Evolutionary conservation across 1,139 yeast species (phyloP), one percentile per base, ranked within the genome.

Genomic region (Kodamaea ohmeri): DNA sequence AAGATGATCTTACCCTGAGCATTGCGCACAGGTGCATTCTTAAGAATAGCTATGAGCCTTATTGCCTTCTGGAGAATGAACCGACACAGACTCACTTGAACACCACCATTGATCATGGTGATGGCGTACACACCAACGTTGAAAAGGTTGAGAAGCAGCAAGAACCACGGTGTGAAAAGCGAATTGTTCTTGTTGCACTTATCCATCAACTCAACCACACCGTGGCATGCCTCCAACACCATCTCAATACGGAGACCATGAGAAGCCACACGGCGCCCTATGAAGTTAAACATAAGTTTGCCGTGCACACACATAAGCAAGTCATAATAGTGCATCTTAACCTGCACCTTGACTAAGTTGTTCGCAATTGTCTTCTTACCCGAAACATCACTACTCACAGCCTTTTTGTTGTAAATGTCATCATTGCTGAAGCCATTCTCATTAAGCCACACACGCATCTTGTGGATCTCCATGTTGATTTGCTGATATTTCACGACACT

Each of bases 81-180:
- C 26, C 64, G 48, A 4, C 66, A 55, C 34, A 57, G 57, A 4
- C 43, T 39, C 3, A 58, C 45, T 36, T 48, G 53, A 4, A 55
- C 42, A 3, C 74, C 73, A 6, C 75, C 75, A 45, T 73, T 71
- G 21, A 78, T 62, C 38, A 78, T 52, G 2, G 75, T 61, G 6
- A 80, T 52, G 18, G 73, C 57, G 29, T 61, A 61, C 7, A 75
- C 55, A 1, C 81, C 79, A 2, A 70, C 67, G 35, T 68, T 67
- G 49, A 76, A 75, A 8, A 78, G 51, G 11, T 73, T 50, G 3
- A 73, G 58, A 34, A 81, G 54, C 13, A 65, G 66, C 34, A 67
- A 49, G 66, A 78, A 75, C 86, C 86, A 80, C 2, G 84, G 83
- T 1, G 71, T 56, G 39, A 57, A 65, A 4, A 74, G 47, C 4